These are phyloP conservation scores for Sarcodon sp. DNA, from an alignment of 768 basidiomycete genomes.

Conservation along the genomic window DNA sequence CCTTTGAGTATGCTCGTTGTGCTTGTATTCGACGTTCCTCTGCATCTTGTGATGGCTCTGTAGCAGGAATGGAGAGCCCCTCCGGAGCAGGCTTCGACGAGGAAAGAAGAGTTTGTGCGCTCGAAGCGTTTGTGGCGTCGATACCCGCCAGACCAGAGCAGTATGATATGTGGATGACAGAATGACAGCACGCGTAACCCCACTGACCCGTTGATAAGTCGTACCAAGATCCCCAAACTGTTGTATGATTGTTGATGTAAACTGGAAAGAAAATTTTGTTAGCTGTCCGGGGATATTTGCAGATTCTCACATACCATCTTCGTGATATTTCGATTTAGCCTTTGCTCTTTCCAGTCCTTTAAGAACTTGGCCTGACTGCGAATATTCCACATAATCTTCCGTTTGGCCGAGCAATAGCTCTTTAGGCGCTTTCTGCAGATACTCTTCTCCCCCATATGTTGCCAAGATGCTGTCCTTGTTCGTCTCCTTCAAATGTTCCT, in stretches of 20 bases:
- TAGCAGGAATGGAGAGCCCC: constrained; percentile 1
- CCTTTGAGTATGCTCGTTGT: constrained; percentile 69
- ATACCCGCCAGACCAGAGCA: constrained; percentile 84
- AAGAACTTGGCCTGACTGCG: constrained; percentile 78
- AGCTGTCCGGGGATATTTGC: not conserved
- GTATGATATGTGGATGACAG: constrained; percentile 74
- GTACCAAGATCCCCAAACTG: constrained; percentile 98
- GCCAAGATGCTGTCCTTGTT: constrained; percentile 83
- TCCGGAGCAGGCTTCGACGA: constrained; percentile 20
- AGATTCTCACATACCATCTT: constrained; percentile 61
- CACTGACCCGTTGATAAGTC: constrained; percentile 55
- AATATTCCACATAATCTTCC: constrained; percentile 96
- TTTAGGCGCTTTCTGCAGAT: constrained; percentile 79
- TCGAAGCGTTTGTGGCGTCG: constrained; percentile 64
- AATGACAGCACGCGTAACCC: constrained; percentile 97
- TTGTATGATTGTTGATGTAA: constrained; percentile 83
- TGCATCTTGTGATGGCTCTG: constrained; percentile 11
- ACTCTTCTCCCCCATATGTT: constrained; percentile 91
- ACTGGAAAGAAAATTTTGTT: constrained; percentile 30
- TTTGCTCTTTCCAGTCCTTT: constrained; percentile 87
- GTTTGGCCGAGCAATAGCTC: constrained; percentile 94
- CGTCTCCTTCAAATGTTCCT: constrained; percentile 80
- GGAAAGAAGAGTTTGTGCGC: constrained; percentile 52
- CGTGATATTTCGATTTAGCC: constrained; percentile 85
- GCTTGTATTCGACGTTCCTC: constrained; percentile 25